These are phyloP conservation scores for Dothistroma pini DNA, from an alignment of 2,329 filamentous ascomycete species.

Conservation along the genomic window DNA sequence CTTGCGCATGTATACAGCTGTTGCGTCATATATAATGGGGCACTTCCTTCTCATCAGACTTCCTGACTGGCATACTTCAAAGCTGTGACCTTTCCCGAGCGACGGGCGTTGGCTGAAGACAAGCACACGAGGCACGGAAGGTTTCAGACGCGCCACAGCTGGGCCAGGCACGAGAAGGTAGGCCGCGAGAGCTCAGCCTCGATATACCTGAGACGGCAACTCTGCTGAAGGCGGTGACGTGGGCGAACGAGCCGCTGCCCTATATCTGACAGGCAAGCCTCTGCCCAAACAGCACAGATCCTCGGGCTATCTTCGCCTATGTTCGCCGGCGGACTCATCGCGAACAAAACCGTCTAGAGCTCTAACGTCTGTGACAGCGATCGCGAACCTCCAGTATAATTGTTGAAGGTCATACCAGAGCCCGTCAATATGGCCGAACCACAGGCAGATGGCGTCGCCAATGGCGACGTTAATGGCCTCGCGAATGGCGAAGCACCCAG, in stretches of 20 bases:
- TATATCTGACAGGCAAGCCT: background rate
- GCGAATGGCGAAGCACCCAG: slow-evolving; percentile 24
- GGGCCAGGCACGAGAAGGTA: background rate
- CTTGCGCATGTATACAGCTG: slow-evolving; percentile 3
- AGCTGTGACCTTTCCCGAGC: background rate
- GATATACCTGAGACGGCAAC: background rate
- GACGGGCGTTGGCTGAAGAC: slow-evolving; percentile 1
- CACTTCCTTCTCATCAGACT: background rate
- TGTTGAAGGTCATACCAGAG: background rate
- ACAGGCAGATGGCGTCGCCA: slow-evolving; percentile 11
- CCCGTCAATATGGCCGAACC: slow-evolving; percentile 15
- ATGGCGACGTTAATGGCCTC: slow-evolving; percentile 9
- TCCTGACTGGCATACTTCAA: background rate
- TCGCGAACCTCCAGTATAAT: background rate
- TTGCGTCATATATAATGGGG: slow-evolving; percentile 5
- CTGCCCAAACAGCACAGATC: background rate
- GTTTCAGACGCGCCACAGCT: background rate
- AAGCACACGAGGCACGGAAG: background rate
- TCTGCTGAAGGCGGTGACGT: background rate
- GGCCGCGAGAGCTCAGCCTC: background rate
- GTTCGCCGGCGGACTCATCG: background rate
- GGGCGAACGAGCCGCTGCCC: background rate
- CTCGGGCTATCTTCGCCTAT: background rate
- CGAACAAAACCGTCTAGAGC: background rate
- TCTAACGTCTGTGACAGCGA: background rate